A percentile compares a stretch with the other conserved stretches of the same genome.
Evolutionary conservation across 164 flowering plant genomes (phyloP).

Genomic region (Hamamelis virginiana): DNA sequence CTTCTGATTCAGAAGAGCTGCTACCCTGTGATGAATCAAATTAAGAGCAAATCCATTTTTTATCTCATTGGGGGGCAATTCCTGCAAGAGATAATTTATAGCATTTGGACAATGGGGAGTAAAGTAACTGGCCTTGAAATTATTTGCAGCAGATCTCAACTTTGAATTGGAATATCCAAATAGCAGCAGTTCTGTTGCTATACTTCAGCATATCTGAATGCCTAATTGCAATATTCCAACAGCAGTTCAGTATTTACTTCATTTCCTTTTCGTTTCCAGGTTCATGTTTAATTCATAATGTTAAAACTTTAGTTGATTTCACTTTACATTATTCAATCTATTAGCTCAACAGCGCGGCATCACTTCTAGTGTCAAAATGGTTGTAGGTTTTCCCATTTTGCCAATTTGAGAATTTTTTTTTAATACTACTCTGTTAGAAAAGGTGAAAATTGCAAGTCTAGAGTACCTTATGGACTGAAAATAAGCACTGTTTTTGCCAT

Average conservation of each 20-base stretch:
- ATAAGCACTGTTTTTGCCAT: no score
- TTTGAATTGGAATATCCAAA: neutral
- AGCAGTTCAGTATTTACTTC: neutral
- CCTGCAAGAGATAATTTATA: neutral
- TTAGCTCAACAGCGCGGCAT: no score
- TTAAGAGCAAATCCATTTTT: neutral
- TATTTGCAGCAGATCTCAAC: neutral
- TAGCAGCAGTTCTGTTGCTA: neutral
- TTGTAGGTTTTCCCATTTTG: neutral
- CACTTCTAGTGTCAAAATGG: neutral
- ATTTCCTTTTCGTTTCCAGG: neutral
- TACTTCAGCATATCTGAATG: neutral
- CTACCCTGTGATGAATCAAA: conserved; percentile 22
- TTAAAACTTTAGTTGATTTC: no score
- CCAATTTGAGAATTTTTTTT: neutral
- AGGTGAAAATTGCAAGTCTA: neutral
- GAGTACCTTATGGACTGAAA: neutral
- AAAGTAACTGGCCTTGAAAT: neutral
- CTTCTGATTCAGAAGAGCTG: conserved; percentile 45
- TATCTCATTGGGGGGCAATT: neutral
- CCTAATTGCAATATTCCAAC: neutral
- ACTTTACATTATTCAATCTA: no score
- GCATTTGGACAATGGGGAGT: neutral
- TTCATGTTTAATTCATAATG: no score
- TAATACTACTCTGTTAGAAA: neutral